A percentile compares a stretch with the other conserved stretches of the same genome.
Conservation (phyloP, 352 stramenopile species). For the Phytophthora podocarpi region DNA sequence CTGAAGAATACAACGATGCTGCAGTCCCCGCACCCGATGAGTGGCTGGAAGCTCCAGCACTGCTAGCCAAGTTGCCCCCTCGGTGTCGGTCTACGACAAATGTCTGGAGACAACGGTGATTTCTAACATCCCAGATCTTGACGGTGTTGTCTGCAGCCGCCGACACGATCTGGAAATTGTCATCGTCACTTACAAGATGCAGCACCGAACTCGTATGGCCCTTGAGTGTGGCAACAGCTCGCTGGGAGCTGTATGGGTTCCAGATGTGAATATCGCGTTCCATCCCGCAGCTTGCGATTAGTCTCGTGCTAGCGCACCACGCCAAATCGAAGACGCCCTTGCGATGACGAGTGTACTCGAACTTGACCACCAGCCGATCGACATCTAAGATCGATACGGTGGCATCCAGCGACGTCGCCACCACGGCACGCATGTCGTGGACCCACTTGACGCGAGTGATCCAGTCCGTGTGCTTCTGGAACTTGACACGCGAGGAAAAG, state of each 20-base stretch:
- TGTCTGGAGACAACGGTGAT: constrained; percentile 81
- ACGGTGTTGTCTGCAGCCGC: constrained; percentile 83
- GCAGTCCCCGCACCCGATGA: not conserved
- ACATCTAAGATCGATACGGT: constrained; percentile 86
- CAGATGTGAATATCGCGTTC: constrained; percentile 89
- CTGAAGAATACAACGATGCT: constrained; percentile 41
- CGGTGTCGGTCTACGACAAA: constrained; percentile 59
- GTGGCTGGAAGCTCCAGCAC: constrained; percentile 5
- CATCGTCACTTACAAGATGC: constrained; percentile 79
- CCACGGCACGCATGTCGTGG: constrained; percentile 76
- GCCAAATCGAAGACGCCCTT: constrained; percentile 85
- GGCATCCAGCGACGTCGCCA: constrained; percentile 80
- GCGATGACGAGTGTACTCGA: constrained; percentile 82
- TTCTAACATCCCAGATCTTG: constrained; percentile 87
- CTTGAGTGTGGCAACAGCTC: constrained; percentile 69
- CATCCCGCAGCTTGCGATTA: constrained; percentile 86
- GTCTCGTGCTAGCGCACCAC: constrained; percentile 74
- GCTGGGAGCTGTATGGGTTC: constrained; percentile 90
- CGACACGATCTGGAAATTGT: constrained; percentile 87
- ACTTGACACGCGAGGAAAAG: constrained; percentile 72
- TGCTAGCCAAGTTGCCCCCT: constrained; percentile 4
- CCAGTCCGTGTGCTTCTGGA: constrained; percentile 86
- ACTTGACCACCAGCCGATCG: constrained; percentile 79
- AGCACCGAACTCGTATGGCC: constrained; percentile 79
- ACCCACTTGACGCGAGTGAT: constrained; percentile 87